Evolutionary conservation across 129 eudicot species (phyloP), one percentile per base, ranked within the genome.

Genomic region (Pittosporum tobira): DNA sequence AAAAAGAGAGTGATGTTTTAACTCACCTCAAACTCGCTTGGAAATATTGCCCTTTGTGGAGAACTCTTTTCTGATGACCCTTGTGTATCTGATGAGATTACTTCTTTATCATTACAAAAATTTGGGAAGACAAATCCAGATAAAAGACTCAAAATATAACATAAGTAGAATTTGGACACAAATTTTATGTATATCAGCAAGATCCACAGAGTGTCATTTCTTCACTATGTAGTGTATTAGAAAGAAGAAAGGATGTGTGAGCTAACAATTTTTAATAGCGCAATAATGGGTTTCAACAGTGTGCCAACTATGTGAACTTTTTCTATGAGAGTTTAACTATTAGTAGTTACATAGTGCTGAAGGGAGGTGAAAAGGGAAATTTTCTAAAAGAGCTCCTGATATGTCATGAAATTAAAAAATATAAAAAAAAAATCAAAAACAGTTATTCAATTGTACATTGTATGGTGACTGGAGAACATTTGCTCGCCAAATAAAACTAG

Each of bases 21-120:
- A 60, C 36, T 49, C 63, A 85, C 95, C 88, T 89, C 88, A 79
- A 89, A 85, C 48, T 83, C 95, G 59, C 56, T 65, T 37, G 97
- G 97, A 68, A 89, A 82, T 51, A 84, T 78, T 25, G 87, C 57
- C 46, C 66, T 64, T 2, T 61, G 38, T 38, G 67, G 36, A 64
- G 76, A 27, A 15, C 30, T 79, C 54, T 78, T 87, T 79, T 81
- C 82, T 50, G 60, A 37, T 43, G 87, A 66, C 20, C 72, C 83
- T 62, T 71, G 69, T 43, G 82, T 42, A 70, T 70, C 73, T 40
- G 67, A 56, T 25, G 37, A 29, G 57, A 55, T 53, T 48, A 71
- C 65, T 60, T 67, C 73, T 29, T 64, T 57, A 43, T 18, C 5
- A 10, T 60, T 47, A 65, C 64, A 51, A 59, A 64, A 61, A 57